Base-by-base conservation (phyloP, 768 basidiomycete genomes). In the Russula olivacea region DNA sequence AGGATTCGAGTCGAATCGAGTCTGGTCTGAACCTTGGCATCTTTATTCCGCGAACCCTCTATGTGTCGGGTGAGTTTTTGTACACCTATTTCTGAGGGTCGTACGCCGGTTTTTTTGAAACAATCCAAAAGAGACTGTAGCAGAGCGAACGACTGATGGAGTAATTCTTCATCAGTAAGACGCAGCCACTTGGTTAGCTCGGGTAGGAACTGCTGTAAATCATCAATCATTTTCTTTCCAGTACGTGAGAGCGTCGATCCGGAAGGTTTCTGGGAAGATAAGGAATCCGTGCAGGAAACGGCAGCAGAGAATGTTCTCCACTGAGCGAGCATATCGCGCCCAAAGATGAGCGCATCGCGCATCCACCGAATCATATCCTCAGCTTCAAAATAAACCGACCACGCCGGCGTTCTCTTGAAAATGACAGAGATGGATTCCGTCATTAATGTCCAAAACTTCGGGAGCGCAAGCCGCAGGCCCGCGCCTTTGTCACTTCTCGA, bases 311-410 rank as follows among this genome's bases (percentile, higher is more conserved):
- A 84, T 12, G 87, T 82, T 48, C 85, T 77, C 74, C 93, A 84
- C 66, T 93, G 86, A 3, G 84, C 87, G 52, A 97, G 75, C 78
- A 97, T 81, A 69, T 95, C 90, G 67, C 89, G 77, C 10, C 88
- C 94, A 69, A 97, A 93, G 66, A 98, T 94, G 56, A 98, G 79
- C 3, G 95, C 97, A 71, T 98, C 97, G 59, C 95, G 84, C 97
- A 99, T 98, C 97, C 97, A 99, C 36, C 86, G 82, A 15, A 89
- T 81, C 95, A 99, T 97, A 60, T 86, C 85, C 30, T 86, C 82
- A 68, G 83, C 85, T 58, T 89, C 87, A 72, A 91, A 91, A 72
- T 81, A 88, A 9, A 77, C 72, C 0, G 97, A 83, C 97, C 97
- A 99, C 15, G 77, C 70, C 0, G 87, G 88, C 3, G 94, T 94